Percentiles rank a stretch among this genome's conserved stretches.
phyloP scores from a whole-genome alignment of 2,329 filamentous ascomycete genomes.

The Pseudophaeomoniella oleicola region DNA sequence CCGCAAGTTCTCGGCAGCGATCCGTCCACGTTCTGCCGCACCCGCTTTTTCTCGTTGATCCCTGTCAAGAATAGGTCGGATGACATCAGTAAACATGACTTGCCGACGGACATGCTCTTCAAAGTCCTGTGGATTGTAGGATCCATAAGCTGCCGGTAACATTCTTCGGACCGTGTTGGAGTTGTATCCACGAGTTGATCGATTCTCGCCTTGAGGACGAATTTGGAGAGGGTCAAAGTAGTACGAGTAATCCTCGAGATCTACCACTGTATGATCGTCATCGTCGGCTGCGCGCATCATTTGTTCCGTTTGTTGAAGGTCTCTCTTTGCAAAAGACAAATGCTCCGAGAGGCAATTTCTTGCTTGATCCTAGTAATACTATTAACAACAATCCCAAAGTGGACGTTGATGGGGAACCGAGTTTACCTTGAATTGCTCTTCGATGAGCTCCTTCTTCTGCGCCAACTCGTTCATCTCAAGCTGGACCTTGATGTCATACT shows the following conservation, averaged over 20 bases:
- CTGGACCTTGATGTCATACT: constrained; percentile 19
- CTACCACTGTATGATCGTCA: constrained; percentile 26
- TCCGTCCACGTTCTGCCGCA: constrained; percentile 6
- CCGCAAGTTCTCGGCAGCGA: constrained; percentile 5
- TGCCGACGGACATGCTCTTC: constrained; percentile 9
- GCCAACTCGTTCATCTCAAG: constrained; percentile 12
- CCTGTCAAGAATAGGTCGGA: constrained; percentile 9
- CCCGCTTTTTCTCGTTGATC: constrained; percentile 5
- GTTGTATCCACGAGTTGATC: constrained; percentile 9
- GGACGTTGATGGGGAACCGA: constrained; percentile 1
- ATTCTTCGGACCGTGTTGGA: constrained; percentile 11
- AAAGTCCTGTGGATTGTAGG: constrained; percentile 5
- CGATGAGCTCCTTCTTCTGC: constrained; percentile 18
- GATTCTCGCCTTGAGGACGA: constrained; percentile 7
- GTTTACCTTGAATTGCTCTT: constrained; percentile 18
- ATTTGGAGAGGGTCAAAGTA: constrained; percentile 11
- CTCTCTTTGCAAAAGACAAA: constrained; percentile 22
- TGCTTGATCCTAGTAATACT: constrained; percentile 15
- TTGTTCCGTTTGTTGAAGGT: constrained; percentile 23
- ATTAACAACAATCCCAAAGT: constrained; percentile 12
- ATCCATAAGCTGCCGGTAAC: constrained; percentile 8
- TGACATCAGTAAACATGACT: constrained; percentile 12
- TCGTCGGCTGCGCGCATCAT: constrained; percentile 23
- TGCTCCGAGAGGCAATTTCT: constrained; percentile 15
- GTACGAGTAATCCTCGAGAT: constrained; percentile 17